Conservation (phyloP, 768 basidiomycete genomes). For the Suillus brevipes region DNA sequence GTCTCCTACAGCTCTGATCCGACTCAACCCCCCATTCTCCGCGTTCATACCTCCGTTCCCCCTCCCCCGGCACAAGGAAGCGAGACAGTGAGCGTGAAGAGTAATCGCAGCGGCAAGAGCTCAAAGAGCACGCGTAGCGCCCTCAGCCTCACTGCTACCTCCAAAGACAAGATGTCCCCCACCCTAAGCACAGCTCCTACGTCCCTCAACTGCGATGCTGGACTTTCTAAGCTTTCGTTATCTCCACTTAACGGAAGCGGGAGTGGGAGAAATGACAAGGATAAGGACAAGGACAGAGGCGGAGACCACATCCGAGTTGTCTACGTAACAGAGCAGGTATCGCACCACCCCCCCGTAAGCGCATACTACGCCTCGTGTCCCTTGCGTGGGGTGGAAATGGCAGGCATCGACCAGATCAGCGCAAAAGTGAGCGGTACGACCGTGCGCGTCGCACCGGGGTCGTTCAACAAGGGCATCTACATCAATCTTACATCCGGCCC, state of each 20-base stretch:
- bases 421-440: constrained; percentile 90
- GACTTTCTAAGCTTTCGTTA: constrained; percentile 61
- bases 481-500: constrained; percentile 71
- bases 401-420: constrained; percentile 89
- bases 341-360: constrained; percentile 95
- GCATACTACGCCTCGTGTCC: constrained; percentile 82
- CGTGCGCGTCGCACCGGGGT: constrained; percentile 79
- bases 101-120: constrained; percentile 50
- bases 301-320: constrained; percentile 53
- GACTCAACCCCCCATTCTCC: constrained; percentile 45
- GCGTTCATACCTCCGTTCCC: constrained; percentile 37
- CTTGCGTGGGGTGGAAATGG: constrained; percentile 64
- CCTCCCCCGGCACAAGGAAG: constrained; percentile 18
- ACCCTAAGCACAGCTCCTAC: constrained; percentile 53
- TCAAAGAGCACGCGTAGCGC: constrained; percentile 61
- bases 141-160: constrained; percentile 53
- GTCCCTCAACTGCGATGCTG: constrained; percentile 30
- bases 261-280: constrained; percentile 36
- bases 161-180: constrained; percentile 51
- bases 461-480: constrained; percentile 87
- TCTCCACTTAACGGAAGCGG: constrained; percentile 29
- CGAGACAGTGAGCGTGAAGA: constrained; percentile 57
- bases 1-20: constrained; percentile 51
- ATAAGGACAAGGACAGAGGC: not conserved
- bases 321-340: constrained; percentile 91